Evolutionary conservation across 345 rosid species (phyloP).

Genomic region (Rhodamnia argentea): DNA sequence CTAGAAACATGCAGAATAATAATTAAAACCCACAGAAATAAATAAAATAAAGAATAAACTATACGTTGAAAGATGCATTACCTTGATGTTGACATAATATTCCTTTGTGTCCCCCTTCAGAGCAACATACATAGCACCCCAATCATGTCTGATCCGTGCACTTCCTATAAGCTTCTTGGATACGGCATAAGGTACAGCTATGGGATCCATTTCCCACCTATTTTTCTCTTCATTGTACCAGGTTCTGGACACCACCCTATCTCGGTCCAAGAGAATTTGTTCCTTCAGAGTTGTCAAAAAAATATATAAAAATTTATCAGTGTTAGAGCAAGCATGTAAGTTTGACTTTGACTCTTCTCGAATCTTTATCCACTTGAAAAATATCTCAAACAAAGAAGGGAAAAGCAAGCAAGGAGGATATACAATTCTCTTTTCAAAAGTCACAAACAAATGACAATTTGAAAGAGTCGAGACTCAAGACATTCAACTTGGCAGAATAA

Average conservation of each 20-base stretch:
- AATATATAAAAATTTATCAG: neutral
- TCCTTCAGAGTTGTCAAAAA: conserved; percentile 35
- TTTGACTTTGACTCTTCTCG: neutral
- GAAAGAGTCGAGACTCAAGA: neutral
- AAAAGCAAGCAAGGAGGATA: neutral
- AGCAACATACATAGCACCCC: conserved; percentile 74
- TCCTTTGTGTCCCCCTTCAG: conserved; percentile 82
- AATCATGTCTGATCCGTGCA: conserved; percentile 91
- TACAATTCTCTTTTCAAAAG: neutral
- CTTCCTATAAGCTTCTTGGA: conserved; percentile 65
- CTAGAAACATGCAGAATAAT: conserved; percentile 16
- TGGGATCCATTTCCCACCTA: conserved; percentile 87
- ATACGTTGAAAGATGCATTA: conserved; percentile 12
- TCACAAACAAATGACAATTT: neutral
- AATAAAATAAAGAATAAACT: neutral
- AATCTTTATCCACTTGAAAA: neutral
- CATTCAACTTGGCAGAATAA: neutral
- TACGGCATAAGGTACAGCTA: conserved; percentile 83
- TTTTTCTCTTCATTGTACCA: conserved; percentile 74
- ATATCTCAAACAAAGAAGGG: neutral
- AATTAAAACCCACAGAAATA: neutral
- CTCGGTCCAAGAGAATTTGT: conserved; percentile 75
- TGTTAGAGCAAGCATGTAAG: neutral
- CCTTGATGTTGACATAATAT: conserved; percentile 69
- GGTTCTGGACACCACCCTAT: conserved; percentile 78